Evolutionary conservation across 805 yeast genomes (phyloP), one percentile per base, ranked within the genome.

Genomic region (Wickerhamiella kazuoi): DNA sequence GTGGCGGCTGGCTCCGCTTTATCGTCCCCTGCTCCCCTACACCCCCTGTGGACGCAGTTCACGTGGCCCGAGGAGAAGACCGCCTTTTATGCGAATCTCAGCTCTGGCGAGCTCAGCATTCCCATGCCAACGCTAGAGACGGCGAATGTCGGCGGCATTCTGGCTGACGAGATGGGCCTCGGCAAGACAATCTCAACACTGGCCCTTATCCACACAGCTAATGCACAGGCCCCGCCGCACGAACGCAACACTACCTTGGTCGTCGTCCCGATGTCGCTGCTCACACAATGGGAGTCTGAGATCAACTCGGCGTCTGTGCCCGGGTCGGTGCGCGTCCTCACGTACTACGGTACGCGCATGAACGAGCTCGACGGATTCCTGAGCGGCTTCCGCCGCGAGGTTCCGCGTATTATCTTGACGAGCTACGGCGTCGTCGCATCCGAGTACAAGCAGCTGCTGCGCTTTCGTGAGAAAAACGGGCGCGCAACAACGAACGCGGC

Each of bases 131-230:
- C 74, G 11, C 61, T 83, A 31, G 71, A 67, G 42, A 64, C 76
- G 1, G 51, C 68, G 16, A 67, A 76, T 36, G 64, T 66, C 36
- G 96, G 97, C 29, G 97, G 97, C 2, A 79, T 86, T 17, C 60
- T 86, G 14, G 94, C 96, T 0, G 97, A 86, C 60, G 97, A 86
- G 55, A 86, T 86, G 97, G 97, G 97, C 0, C 64, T 86, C 7
- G 97, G 97, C 33, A 86, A 86, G 53, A 86, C 97, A 0, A 79
- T 86, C 19, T 79, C 94, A 1, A 73, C 93, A 0, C 57, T 83
- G 38, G 69, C 95, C 0, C 59, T 87, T 36, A 65, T 86, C 11
- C 72, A 78, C 41, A 67, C 81, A 0, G 46, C 44, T 1, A 15
- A n/a, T 4, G 74, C 53, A 13, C 44, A 47, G 1, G 50, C 50